Base-by-base conservation (phyloP, 768 basidiomycete genomes). In the Mycena sanguinolenta region DNA sequence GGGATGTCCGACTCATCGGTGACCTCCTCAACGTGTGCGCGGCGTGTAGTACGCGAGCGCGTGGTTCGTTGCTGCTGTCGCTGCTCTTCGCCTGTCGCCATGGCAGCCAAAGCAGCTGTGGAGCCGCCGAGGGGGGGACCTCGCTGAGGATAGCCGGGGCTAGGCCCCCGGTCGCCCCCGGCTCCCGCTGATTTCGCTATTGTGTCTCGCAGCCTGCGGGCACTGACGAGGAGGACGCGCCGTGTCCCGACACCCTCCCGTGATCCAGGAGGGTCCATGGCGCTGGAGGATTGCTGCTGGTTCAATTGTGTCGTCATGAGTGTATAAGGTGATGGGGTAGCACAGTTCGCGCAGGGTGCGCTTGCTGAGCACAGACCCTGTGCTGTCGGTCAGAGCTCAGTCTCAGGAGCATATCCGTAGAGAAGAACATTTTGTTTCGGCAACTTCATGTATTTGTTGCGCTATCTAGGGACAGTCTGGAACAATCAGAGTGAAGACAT, bases 251-350 rank as follows among this genome's bases (percentile, higher is more conserved):
- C 36, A 63, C 61, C 61, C 61, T 63, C 61, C 61, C 50, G 50
- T 25, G 50, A 25, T 34, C 61, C 61, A 63, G 61, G 61, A 63
- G 61, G 61, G 61, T 54, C 61, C 36, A 13, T 63, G 61, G 61
- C 27, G 50, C 61, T 0, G 23, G 13, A 63, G 61, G 53, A 16
- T 25, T 27, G 32, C 53, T 50, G 53, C 53, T 17, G 2, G 27
- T n/a, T n/a, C n/a, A n/a, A n/a, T n/a, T 23, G 8, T 59, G 4
- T 23, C 34, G 54, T 34, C 10, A 10, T 8, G 49, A 12, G 23
- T 9, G 23, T 1, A 25, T 12, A 10, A 10, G 13, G 39, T n/a
- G n/a, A n/a, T 10, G 39, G 16, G 39, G 6, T 14, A 39, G n/a
- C n/a, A n/a, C n/a, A n/a, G n/a, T n/a, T n/a, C n/a, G n/a, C n/a